Evolutionary conservation across 2,329 filamentous ascomycete species (phyloP).

Genomic region (Cordyceps cicadae): DNA sequence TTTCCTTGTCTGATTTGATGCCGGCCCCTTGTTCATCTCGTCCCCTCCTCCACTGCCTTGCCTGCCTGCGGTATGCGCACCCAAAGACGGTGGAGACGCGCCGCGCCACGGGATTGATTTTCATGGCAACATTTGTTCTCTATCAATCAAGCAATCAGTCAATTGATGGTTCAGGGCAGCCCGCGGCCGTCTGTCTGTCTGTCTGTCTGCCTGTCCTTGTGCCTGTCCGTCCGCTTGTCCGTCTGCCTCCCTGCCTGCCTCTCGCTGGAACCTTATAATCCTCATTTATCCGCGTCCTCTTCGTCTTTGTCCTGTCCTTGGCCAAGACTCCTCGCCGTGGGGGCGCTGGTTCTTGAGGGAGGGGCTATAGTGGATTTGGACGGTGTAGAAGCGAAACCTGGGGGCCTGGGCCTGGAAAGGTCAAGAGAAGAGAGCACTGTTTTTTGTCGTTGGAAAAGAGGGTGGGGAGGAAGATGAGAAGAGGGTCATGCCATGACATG

Average conservation of each 20-base stretch:
- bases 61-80: neutral
- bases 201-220: too few species aligned
- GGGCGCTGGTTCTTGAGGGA: neutral
- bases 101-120: neutral
- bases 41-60: too few species aligned
- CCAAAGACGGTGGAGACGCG: neutral
- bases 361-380: neutral
- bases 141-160: neutral
- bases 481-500: neutral
- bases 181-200: neutral
- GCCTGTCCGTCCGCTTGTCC: too few species aligned
- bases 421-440: neutral
- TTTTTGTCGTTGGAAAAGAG: neutral
- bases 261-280: neutral
- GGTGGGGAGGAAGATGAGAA: neutral
- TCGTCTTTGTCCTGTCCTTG: neutral
- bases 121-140: neutral
- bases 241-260: too few species aligned
- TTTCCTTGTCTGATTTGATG: neutral
- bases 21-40: conserved; percentile 8
- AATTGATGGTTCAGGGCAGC: neutral
- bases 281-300: neutral
- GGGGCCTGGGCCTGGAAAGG: neutral
- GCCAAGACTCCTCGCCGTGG: neutral
- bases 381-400: neutral